Evolutionary conservation across 805 yeast genomes (phyloP), one percentile per base, ranked within the genome.

Genomic region (Sugiyamaella marilandica): DNA sequence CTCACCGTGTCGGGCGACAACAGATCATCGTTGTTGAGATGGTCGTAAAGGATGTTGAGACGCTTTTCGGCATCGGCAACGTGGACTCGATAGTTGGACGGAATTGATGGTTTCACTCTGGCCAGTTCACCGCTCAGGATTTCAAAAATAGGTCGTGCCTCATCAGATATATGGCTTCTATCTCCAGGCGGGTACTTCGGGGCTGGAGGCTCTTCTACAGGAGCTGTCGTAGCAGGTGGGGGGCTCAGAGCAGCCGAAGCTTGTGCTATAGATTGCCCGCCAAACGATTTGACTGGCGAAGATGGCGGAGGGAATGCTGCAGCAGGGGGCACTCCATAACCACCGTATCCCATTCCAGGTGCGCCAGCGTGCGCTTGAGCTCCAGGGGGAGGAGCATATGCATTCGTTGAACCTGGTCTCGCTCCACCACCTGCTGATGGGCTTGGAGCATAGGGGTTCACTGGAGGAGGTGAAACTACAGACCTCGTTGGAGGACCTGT

Each of bases 41-140:
- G 89, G 60, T 83, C 90, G 66, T 78, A 89, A 57, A 94, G 73
- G 49, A 88, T 78, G 57, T 81, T 78, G 53, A 94, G 70, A 67
- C 98, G 81, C 73, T 85, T 85, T 60, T 84, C 92, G 65, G 95
- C 82, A 67, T 92, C 98, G 45, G 70, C 73, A 49, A 85, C 78
- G 63, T 89, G 97, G 56, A 81, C 84, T 26, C 77, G 67, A 63
- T 80, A 88, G 65, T 81, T 82, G 47, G 81, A 86, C 24, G 96
- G 96, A 41, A 89, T 79, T 44, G 75, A 73, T 14, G 95, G 92
- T 60, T 83, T 79, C 14, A 88, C 82, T 31, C 80, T 75, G 26
- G 74, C 78, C 60, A 88, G 68, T 59, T 81, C 82, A 3, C 70
- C 65, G 11, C 74, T 71, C 51, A 94, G 76, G 10, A 73, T 73